phyloP scores from a whole-genome alignment of 73 alveolate species.

The Symbiodinium natans region DNA sequence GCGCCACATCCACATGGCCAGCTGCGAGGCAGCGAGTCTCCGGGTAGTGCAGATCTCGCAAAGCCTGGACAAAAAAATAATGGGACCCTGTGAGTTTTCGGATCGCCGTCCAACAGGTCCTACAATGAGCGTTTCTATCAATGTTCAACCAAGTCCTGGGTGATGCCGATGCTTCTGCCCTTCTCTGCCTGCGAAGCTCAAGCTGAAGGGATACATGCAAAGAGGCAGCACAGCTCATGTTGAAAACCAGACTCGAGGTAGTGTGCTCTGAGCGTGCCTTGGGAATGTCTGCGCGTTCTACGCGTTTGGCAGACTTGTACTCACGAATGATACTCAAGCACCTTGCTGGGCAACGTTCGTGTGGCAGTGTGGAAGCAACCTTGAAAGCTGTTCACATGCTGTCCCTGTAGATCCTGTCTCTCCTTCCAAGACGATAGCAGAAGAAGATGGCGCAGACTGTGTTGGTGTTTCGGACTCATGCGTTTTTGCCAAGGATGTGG shows the following conservation, averaged over 20 bases:
- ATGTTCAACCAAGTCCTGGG: not conserved
- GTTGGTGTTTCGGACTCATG: too few relatives aligned
- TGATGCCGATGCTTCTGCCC: slow-evolving; percentile 37
- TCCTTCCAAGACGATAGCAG: too few relatives aligned
- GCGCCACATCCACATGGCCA: slow-evolving; percentile 51
- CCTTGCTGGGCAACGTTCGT: not conserved
- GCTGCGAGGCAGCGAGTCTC: slow-evolving; percentile 7
- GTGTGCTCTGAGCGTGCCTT: not conserved
- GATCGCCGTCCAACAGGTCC: not conserved
- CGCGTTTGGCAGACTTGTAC: not conserved
- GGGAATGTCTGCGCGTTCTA: not conserved
- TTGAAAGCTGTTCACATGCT: too few relatives aligned
- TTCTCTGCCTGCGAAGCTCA: not conserved
- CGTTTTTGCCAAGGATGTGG: not conserved
- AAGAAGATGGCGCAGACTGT: too few relatives aligned
- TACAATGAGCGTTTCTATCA: not conserved
- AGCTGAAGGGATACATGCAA: not conserved
- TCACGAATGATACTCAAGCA: not conserved
- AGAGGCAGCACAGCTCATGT: not conserved
- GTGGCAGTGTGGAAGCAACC: too few relatives aligned
- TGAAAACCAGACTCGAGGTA: too few relatives aligned
- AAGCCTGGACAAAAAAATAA: not conserved
- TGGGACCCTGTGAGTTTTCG: not conserved
- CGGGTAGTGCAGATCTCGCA: slow-evolving; percentile 33
- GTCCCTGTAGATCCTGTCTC: too few relatives aligned